Evolutionary conservation across 805 yeast genomes (phyloP), one percentile per base, ranked within the genome.

Genomic region (Saccharomycopsis sp.): DNA sequence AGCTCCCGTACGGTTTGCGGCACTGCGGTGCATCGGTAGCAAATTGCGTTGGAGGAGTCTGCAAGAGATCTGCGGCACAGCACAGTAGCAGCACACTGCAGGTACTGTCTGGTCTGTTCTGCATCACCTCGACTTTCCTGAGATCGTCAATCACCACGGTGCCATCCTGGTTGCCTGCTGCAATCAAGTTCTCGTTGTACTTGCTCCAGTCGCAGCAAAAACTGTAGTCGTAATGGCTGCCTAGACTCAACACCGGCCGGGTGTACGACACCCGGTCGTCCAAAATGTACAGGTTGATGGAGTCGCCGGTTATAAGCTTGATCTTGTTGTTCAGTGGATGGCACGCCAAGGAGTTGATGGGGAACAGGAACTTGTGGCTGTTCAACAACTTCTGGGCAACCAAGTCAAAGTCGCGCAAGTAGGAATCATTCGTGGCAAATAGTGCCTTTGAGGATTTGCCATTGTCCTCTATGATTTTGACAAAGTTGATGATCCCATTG

Each of bases 91-190:
- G n/a, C n/a, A n/a, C n/a, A n/a, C n/a, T n/a, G n/a, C n/a, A n/a
- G n/a, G n/a, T n/a, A n/a, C n/a, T n/a, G n/a, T n/a, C n/a, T n/a
- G n/a, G n/a, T n/a, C 32, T 7, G 32, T 7, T 6, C 32, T 15
- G 32, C 19, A 10, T 8, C 20, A 10, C 7, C 17, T 18, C 35
- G 9, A 35, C 15, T 18, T 5, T 57, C 36, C 83, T 52, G 30
- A 64, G 53, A 54, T 77, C 82, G 65, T 70, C 74, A 6, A 75
- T 48, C 30, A 73, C 58, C 9, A 75, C 66, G 6, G 77, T 66
- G 2, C 77, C 69, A 53, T 77, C 83, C 53, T 77, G 82, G 50
- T 68, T 72, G 4, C 82, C 82, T 0, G 80, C 69, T 4, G 73
- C 68, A 13, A 76, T 47, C 4, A 61, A 49, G 35, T 66, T 56